Evolutionary conservation across 805 yeast genomes (phyloP).

Genomic region (Myxozyma neglecta): DNA sequence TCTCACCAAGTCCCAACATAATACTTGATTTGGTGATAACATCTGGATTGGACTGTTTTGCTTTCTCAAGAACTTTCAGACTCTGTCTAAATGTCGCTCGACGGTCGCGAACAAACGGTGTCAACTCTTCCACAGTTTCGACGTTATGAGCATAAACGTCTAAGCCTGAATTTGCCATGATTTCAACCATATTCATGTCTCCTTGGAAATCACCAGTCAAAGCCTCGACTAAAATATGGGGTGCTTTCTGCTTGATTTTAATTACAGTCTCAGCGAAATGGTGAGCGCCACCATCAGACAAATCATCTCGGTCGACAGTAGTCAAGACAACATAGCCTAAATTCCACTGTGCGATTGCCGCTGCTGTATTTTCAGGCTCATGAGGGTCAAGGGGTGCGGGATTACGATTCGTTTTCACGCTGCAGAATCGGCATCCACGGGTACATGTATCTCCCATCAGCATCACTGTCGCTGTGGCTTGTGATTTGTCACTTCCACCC

Average conservation of each 20-base stretch:
- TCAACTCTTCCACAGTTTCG: constrained; percentile 92
- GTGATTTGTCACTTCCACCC: constrained; percentile 90
- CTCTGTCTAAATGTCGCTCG: constrained; percentile 94
- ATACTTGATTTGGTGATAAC: constrained; percentile 89
- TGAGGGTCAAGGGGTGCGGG: constrained; percentile 91
- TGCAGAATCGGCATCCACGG: constrained; percentile 97
- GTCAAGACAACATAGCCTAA: constrained; percentile 96
- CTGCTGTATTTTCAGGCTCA: constrained; percentile 98
- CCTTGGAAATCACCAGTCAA: constrained; percentile 96
- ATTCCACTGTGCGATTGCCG: constrained; percentile 96
- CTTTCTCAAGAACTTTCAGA: constrained; percentile 70
- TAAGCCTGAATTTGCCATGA: constrained; percentile 79
- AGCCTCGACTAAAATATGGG: constrained; percentile 89
- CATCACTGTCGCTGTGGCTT: constrained; percentile 98
- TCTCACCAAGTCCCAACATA: constrained; percentile 96
- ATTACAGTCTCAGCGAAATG: constrained; percentile 87
- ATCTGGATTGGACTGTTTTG: constrained; percentile 72
- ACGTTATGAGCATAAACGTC: constrained; percentile 97
- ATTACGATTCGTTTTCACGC: constrained; percentile 85
- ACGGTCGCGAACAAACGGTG: constrained; percentile 94
- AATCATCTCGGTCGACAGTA: constrained; percentile 95
- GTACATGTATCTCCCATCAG: constrained; percentile 98
- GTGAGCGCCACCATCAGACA: constrained; percentile 87
- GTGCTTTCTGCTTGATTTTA: constrained; percentile 81
- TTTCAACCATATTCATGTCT: constrained; percentile 72